Conservation (phyloP, 306 rosid species). For the Vicia faba region DNA sequence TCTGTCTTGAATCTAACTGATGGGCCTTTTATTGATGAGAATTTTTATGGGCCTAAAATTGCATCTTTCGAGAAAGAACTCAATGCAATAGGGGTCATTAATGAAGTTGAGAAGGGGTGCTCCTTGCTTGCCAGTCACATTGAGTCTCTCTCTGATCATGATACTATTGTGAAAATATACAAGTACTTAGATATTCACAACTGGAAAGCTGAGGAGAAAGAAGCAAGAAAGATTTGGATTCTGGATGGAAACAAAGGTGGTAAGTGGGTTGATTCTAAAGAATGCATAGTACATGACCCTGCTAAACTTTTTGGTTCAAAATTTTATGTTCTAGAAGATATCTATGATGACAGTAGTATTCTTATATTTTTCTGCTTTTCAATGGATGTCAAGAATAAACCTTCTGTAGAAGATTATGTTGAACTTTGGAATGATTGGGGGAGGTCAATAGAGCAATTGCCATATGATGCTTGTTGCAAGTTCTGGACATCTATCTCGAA, state of each 20-base stretch:
- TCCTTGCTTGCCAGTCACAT: no score
- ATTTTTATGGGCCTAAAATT: no score
- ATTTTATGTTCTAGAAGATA: conserved; percentile 47
- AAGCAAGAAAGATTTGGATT: conserved; percentile 55
- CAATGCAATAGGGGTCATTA: no score
- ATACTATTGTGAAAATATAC: no score
- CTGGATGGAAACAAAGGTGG: conserved; percentile 46
- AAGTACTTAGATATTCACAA: not conserved
- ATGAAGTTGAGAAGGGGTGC: no score
- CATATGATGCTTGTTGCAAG: conserved; percentile 52
- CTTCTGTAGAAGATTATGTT: conserved; percentile 22
- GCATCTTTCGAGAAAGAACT: no score
- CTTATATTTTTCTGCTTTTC: conserved; percentile 48
- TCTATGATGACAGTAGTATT: conserved; percentile 36
- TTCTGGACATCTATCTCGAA: conserved; percentile 44
- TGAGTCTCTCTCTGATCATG: no score
- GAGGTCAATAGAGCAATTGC: conserved; percentile 40
- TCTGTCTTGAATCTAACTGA: no score
- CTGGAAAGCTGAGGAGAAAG: conserved; percentile 38
- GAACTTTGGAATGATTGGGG: conserved; percentile 72
- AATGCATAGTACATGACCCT: conserved; percentile 42
- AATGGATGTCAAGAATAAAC: conserved; percentile 45
- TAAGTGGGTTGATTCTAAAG: conserved; percentile 49
- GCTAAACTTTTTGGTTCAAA: conserved; percentile 58
- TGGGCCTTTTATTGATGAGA: no score